Conservation (phyloP, 2,329 filamentous ascomycete genomes). For the Cryphonectria radicalis region DNA sequence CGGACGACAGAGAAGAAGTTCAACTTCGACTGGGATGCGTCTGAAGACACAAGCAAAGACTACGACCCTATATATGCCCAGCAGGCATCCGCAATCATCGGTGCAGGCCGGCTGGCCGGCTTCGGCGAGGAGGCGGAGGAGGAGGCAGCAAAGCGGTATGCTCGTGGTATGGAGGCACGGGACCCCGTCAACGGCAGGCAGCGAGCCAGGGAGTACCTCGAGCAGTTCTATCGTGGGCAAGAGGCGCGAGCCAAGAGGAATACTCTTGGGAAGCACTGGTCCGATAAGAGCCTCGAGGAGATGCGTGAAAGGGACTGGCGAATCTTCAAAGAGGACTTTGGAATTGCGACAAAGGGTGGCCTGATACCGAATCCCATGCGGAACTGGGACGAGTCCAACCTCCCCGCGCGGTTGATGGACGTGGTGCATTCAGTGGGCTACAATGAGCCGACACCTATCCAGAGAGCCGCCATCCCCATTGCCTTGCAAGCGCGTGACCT, state of each 20-base stretch:
- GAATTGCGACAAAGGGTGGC: slow-evolving; percentile 92
- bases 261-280: slow-evolving; percentile 91
- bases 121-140: slow-evolving; percentile 60
- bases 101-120: slow-evolving; percentile 47
- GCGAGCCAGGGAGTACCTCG: slow-evolving; percentile 78
- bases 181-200: slow-evolving; percentile 77
- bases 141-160: slow-evolving; percentile 58
- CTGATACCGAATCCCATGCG: slow-evolving; percentile 95
- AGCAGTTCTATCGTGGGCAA: slow-evolving; percentile 79
- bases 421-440: slow-evolving; percentile 88
- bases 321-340: slow-evolving; percentile 99
- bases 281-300: slow-evolving; percentile 85
- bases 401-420: slow-evolving; percentile 77
- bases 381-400: slow-evolving; percentile 81
- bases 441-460: slow-evolving; percentile 87
- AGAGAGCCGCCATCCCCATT: slow-evolving; percentile 93
- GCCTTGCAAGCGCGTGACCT: slow-evolving; percentile 90
- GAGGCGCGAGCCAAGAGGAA: slow-evolving; percentile 71
- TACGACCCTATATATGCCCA: slow-evolving; percentile 82
- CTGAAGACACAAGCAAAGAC: slow-evolving; percentile 87
- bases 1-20: slow-evolving; percentile 96
- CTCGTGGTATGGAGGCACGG: slow-evolving; percentile 72
- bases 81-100: slow-evolving; percentile 67
- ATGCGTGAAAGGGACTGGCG: slow-evolving; percentile 99
- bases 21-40: slow-evolving; percentile 96